Percentiles rank a stretch among this genome's conserved stretches.
Conservation (phyloP, 1,284 basidiomycete species). For the Apiotrichum laibachii region DNA sequence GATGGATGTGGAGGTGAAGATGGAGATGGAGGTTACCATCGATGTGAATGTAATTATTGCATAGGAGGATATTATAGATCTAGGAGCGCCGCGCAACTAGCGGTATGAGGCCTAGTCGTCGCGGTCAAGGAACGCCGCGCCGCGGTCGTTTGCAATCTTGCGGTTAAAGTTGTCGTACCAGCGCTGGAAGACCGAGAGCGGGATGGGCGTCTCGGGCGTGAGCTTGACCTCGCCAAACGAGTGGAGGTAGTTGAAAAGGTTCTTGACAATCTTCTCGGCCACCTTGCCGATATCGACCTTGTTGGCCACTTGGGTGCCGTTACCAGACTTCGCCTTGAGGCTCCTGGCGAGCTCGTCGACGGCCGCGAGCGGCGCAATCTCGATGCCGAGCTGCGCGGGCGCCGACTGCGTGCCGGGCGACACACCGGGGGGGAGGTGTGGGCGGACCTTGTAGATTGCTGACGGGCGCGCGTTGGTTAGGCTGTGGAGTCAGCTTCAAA, state of each 20-base stretch:
- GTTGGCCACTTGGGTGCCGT: conserved; percentile 30
- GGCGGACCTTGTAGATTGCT: conserved; percentile 81
- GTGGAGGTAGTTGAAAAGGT: conserved; percentile 76
- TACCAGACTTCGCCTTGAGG: conserved; percentile 55
- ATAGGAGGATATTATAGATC: too few species aligned
- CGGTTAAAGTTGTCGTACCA: conserved; percentile 77
- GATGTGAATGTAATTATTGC: too few species aligned
- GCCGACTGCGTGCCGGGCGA: conserved; percentile 35
- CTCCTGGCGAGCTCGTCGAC: conserved; percentile 51
- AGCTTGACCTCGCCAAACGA: conserved; percentile 62
- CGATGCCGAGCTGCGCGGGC: conserved; percentile 56
- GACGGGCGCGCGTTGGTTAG: conserved; percentile 88
- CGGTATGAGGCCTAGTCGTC: conserved; percentile 55
- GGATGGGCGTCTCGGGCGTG: conserved; percentile 64
- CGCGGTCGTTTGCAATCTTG: conserved; percentile 67
- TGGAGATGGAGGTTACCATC: too few species aligned
- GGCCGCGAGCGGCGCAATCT: conserved; percentile 57
- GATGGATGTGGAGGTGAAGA: too few species aligned
- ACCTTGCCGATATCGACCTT: conserved; percentile 44
- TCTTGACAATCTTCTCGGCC: conserved; percentile 51
- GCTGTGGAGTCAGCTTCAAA: conserved; percentile 54
- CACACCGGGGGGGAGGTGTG: conserved; percentile 50
- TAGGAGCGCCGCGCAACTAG: too few species aligned
- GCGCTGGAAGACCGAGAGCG: conserved; percentile 68
- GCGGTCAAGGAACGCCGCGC: conserved; percentile 71